phyloP scores from a whole-genome alignment of 164 flowering plant species.

The Berberis thunbergii region DNA sequence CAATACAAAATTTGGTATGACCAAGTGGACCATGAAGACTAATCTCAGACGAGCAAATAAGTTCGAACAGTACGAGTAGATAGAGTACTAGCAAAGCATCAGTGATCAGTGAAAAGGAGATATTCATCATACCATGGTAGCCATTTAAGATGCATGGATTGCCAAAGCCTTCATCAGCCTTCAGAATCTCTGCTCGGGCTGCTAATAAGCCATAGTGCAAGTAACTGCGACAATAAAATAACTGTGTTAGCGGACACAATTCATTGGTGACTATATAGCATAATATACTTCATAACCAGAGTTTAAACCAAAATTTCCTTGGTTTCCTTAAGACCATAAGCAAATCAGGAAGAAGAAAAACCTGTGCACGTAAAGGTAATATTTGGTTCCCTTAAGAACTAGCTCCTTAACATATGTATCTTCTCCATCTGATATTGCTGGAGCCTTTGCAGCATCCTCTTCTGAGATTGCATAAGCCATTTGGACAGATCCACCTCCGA shows the following conservation, averaged over 20 bases:
- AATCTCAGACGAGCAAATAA: too few relatives aligned
- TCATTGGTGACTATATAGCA: too few relatives aligned
- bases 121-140: conserved; percentile 45
- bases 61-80: too few relatives aligned
- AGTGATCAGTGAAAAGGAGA: neutral
- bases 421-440: conserved; percentile 54
- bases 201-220: conserved; percentile 89
- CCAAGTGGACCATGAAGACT: too few relatives aligned
- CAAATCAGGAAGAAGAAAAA: conserved; percentile 8
- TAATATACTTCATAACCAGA: too few relatives aligned
- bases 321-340: neutral
- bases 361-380: conserved; percentile 95
- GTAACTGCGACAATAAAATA: conserved; percentile 42
- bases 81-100: neutral
- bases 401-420: conserved; percentile 74
- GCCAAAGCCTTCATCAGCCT: conserved; percentile 35
- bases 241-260: too few relatives aligned
- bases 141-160: conserved; percentile 83
- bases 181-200: conserved; percentile 93
- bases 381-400: conserved; percentile 59
- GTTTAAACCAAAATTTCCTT: too few relatives aligned
- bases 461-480: conserved; percentile 97
- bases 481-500: conserved; percentile 98
- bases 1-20: too few relatives aligned
- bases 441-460: conserved; percentile 67